Percentiles rank a stretch among this genome's conserved stretches.
phyloP scores from a whole-genome alignment of 805 yeast genomes.

The Cyberlindnera meyerae region DNA sequence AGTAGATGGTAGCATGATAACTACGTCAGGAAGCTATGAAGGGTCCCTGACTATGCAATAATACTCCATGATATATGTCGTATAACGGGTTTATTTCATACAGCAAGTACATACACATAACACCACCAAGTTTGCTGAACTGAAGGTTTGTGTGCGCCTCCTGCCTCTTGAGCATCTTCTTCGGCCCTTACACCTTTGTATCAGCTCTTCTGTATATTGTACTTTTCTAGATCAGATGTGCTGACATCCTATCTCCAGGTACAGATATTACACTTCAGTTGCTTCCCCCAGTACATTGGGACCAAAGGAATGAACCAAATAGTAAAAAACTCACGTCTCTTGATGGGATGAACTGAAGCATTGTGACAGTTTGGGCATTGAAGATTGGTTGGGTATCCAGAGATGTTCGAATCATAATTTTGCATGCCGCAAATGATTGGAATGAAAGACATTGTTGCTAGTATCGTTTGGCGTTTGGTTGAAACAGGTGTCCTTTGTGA shows the following conservation, averaged over 20 bases:
- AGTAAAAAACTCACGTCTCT: constrained; percentile 48
- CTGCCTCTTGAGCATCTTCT: not conserved
- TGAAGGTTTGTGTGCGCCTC: not conserved
- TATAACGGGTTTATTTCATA: too few relatives aligned
- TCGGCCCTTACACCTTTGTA: not conserved
- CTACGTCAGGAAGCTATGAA: too few relatives aligned
- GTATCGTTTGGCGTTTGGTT: too few relatives aligned
- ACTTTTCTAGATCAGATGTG: constrained; percentile 27
- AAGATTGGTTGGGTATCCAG: constrained; percentile 23
- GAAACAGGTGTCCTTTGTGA: too few relatives aligned
- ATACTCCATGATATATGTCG: not conserved
- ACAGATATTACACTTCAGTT: constrained; percentile 47
- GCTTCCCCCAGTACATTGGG: constrained; percentile 49
- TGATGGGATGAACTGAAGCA: constrained; percentile 45
- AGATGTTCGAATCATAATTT: constrained; percentile 25
- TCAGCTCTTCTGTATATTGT: constrained; percentile 11
- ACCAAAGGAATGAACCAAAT: constrained; percentile 50
- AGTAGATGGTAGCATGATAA: too few relatives aligned
- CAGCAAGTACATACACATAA: not conserved
- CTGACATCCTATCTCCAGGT: constrained; percentile 40
- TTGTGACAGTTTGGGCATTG: constrained; percentile 60
- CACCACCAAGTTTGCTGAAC: not conserved
- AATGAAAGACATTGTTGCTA: constrained; percentile 12
- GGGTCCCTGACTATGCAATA: not conserved
- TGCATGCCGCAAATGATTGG: constrained; percentile 31